These are phyloP conservation scores for Tilletia setariae DNA, from an alignment of 1,284 basidiomycete genomes.

Conservation along the genomic window DNA sequence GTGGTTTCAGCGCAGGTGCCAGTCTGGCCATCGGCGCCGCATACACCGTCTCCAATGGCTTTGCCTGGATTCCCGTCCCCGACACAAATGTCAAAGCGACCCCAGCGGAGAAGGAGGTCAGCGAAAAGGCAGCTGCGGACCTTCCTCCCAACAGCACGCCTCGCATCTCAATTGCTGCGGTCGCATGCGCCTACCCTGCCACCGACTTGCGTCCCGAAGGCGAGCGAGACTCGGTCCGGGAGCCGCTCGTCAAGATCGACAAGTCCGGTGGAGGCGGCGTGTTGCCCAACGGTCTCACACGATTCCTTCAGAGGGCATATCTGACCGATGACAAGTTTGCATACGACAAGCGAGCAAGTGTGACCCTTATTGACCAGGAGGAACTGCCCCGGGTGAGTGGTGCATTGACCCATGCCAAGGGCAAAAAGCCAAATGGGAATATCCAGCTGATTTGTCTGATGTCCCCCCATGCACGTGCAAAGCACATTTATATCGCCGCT, in stretches of 20 bases:
- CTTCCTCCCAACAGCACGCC: not conserved
- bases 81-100: constrained; percentile 22
- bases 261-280: not conserved
- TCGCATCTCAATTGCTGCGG: constrained; percentile 28
- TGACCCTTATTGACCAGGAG: constrained; percentile 22
- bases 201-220: constrained; percentile 33
- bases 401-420: constrained; percentile 24
- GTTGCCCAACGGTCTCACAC: not conserved
- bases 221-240: constrained; percentile 16
- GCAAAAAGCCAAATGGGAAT: no score
- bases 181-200: constrained; percentile 32
- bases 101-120: not conserved
- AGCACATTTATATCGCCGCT: constrained; percentile 30
- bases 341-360: constrained; percentile 8
- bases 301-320: not conserved
- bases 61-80: not conserved
- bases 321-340: constrained; percentile 15
- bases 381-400: constrained; percentile 5
- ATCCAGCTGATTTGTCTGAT: constrained; percentile 22
- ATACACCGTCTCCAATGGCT: constrained; percentile 2
- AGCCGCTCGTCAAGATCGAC: constrained; percentile 2
- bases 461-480: no score
- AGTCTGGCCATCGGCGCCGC: constrained; percentile 37
- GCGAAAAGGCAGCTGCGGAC: not conserved
- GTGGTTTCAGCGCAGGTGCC: constrained; percentile 47